These are phyloP conservation scores for Sanghuangporus sanghuang DNA, from an alignment of 1,284 basidiomycete genomes.

Conservation along the genomic window DNA sequence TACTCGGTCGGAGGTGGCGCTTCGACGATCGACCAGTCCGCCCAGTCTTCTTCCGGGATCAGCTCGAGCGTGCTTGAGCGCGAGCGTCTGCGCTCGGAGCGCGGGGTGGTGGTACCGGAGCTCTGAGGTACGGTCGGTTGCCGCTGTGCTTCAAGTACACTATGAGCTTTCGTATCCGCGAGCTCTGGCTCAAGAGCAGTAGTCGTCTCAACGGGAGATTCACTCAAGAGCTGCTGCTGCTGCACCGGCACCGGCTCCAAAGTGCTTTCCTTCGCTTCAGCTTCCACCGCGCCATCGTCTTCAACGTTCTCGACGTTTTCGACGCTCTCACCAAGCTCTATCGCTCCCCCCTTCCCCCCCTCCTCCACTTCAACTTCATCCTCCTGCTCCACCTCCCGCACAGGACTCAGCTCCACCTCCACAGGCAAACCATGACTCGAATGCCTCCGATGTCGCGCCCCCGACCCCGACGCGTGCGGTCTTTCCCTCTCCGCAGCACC, in stretches of 20 bases:
- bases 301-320: not conserved
- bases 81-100: not conserved
- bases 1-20: not conserved
- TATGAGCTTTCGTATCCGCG: not conserved
- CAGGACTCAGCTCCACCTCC: slow-evolving; percentile 16
- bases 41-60: slow-evolving; percentile 13
- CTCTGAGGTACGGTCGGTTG: not conserved
- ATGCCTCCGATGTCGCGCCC: slow-evolving; percentile 1
- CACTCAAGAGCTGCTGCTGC: not conserved
- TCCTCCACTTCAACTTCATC: slow-evolving; percentile 8
- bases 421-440: slow-evolving; percentile 3
- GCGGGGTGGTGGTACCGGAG: not conserved
- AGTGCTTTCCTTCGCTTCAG: not conserved
- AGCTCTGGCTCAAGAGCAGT: not conserved
- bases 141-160: not conserved
- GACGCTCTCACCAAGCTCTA: not conserved
- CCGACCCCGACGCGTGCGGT: not conserved
- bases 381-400: slow-evolving; percentile 10
- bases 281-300: not conserved
- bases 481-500: not conserved
- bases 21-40: slow-evolving; percentile 12
- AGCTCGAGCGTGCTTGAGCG: slow-evolving; percentile 11
- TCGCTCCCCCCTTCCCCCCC: not conserved
- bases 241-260: not conserved
- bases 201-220: not conserved